These are phyloP conservation scores for Penicillium sp. DNA, from an alignment of 2,329 filamentous ascomycete genomes.

Conservation along the genomic window DNA sequence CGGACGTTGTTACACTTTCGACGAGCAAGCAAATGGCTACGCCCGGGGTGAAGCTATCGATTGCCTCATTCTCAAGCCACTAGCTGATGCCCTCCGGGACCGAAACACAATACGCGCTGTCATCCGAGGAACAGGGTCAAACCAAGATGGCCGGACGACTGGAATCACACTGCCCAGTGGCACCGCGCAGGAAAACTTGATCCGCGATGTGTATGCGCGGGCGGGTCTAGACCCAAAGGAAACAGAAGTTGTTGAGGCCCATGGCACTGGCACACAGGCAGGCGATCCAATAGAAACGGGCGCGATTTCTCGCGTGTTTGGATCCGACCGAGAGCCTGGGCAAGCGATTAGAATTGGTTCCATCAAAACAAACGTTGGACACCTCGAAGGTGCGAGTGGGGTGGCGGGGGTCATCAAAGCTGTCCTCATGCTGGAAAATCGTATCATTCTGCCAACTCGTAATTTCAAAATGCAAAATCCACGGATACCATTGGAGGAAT, in stretches of 20 bases:
- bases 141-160: slow-evolving; percentile 47
- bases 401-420: slow-evolving; percentile 41
- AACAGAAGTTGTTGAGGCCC: slow-evolving; percentile 18
- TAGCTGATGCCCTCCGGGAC: slow-evolving; percentile 43
- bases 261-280: slow-evolving; percentile 18
- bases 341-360: slow-evolving; percentile 23
- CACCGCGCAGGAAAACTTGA: slow-evolving; percentile 10
- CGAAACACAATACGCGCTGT: slow-evolving; percentile 45
- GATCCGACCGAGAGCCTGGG: slow-evolving; percentile 4
- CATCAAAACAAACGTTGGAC: slow-evolving; percentile 28
- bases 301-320: slow-evolving; percentile 1
- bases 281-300: slow-evolving; percentile 18
- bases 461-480: slow-evolving; percentile 43
- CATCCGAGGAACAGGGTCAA: slow-evolving; percentile 43
- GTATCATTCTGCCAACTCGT: slow-evolving; percentile 44
- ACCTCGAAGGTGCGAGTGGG: slow-evolving; percentile 28
- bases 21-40: slow-evolving; percentile 46
- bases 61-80: slow-evolving; percentile 43
- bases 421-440: slow-evolving; percentile 44
- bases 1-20: slow-evolving; percentile 34
- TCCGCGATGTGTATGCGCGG: slow-evolving; percentile 4
- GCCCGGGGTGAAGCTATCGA: slow-evolving; percentile 48
- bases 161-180: slow-evolving; percentile 46
- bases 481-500: slow-evolving; percentile 34
- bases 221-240: slow-evolving; percentile 19